Percentiles rank a stretch among this genome's conserved stretches.
Evolutionary conservation across 352 stramenopile species (phyloP).

Genomic region (Pythium rhizo-oryzae): DNA sequence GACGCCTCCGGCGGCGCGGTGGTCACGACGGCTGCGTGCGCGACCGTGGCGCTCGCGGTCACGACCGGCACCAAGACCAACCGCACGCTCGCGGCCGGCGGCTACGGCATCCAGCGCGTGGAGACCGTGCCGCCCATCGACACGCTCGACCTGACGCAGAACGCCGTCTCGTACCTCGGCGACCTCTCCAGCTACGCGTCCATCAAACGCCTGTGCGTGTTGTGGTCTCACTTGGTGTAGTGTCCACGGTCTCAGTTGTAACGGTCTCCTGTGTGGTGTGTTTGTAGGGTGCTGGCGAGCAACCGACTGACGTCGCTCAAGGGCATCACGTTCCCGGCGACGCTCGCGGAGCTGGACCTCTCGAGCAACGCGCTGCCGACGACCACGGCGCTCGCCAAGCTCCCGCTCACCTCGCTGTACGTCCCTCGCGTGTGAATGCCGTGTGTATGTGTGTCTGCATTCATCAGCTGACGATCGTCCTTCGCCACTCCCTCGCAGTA

Average conservation of each 20-base stretch:
- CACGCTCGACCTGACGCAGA: conserved; percentile 22
- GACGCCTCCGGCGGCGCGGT: conserved; percentile 42
- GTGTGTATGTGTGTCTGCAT: neutral
- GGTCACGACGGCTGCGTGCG: conserved; percentile 31
- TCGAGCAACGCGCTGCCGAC: conserved; percentile 15
- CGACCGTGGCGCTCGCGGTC: conserved; percentile 36
- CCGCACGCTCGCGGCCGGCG: conserved; percentile 41
- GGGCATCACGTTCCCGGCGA: conserved; percentile 10
- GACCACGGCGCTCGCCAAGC: conserved; percentile 6
- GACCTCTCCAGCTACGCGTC: conserved; percentile 17
- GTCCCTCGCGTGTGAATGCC: neutral
- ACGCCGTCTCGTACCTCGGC: conserved; percentile 6
- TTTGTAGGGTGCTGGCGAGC: conserved; percentile 11
- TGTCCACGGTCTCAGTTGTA: too few species aligned
- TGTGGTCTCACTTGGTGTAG: neutral
- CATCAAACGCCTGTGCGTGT: conserved; percentile 18
- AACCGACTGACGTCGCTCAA: conserved; percentile 20
- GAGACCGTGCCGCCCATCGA: conserved; percentile 48
- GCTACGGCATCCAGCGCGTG: conserved; percentile 50
- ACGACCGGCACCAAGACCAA: conserved; percentile 24
- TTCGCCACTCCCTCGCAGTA: neutral
- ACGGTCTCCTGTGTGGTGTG: neutral
- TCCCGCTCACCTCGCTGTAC: conserved; percentile 22
- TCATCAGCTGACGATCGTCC: too few species aligned
- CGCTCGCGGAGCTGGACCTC: conserved; percentile 21